These are phyloP conservation scores for Pythium oligandrum DNA, from an alignment of 352 stramenopile species.

Conservation along the genomic window DNA sequence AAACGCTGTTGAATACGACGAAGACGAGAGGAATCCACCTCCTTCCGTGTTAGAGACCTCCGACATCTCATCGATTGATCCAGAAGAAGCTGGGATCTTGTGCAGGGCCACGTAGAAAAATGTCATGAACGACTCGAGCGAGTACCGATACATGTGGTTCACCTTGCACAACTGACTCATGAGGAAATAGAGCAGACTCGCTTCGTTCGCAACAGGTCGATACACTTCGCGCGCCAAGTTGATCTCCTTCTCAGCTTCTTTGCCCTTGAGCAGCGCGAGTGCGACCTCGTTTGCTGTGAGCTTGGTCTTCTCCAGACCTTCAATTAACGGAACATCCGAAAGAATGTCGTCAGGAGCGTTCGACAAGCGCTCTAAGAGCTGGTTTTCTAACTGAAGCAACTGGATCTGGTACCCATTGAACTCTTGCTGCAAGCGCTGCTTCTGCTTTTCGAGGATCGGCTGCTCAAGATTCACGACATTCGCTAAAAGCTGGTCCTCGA, in stretches of 20 bases:
- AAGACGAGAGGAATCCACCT: constrained; percentile 20
- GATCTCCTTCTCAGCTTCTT: constrained; percentile 88
- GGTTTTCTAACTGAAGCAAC: constrained; percentile 84
- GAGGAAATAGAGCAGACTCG: constrained; percentile 91
- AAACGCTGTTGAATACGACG: constrained; percentile 29
- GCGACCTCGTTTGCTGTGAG: constrained; percentile 85
- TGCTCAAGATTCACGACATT: constrained; percentile 90
- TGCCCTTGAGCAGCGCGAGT: constrained; percentile 72
- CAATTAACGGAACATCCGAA: constrained; percentile 88
- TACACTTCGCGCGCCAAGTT: constrained; percentile 91
- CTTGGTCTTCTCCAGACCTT: constrained; percentile 90
- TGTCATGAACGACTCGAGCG: constrained; percentile 86
- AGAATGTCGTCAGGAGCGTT: constrained; percentile 92
- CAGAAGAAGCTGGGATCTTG: constrained; percentile 30
- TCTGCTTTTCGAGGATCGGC: constrained; percentile 83
- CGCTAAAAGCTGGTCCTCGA: constrained; percentile 88
- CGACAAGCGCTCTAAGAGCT: constrained; percentile 86
- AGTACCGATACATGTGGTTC: constrained; percentile 94
- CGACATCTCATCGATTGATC: not conserved
- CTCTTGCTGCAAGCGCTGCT: constrained; percentile 82
- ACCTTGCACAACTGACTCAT: constrained; percentile 87
- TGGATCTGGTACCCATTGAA: constrained; percentile 94
- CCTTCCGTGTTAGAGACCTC: not conserved
- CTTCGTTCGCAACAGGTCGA: constrained; percentile 82
- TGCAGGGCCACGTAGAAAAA: constrained; percentile 85